phyloP scores from a whole-genome alignment of 129 eudicot species.

The Kitagawia praeruptora region DNA sequence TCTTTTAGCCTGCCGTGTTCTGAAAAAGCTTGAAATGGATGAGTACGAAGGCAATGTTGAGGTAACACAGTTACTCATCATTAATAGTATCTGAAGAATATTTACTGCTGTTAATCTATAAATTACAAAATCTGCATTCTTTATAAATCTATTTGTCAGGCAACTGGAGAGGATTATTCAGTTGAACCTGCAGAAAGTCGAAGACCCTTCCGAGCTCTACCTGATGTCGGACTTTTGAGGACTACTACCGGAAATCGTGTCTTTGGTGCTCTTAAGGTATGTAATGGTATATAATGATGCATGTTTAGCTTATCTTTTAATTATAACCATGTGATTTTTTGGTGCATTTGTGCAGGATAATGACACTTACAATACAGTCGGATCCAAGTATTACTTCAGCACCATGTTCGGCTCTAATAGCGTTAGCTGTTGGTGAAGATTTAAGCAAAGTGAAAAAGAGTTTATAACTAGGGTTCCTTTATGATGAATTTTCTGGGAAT shows the following conservation, averaged over 20 bases:
- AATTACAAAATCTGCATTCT: not conserved
- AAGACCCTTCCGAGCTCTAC: slow-evolving; percentile 94
- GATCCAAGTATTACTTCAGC: no score
- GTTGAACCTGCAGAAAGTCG: slow-evolving; percentile 95
- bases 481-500: no score
- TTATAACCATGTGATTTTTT: no score
- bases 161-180: slow-evolving; percentile 86
- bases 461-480: no score
- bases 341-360: no score
- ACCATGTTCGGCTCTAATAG: no score
- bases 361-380: no score
- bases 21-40: slow-evolving; percentile 75
- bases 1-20: slow-evolving; percentile 70
- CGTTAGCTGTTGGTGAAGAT: no score
- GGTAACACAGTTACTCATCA: slow-evolving; percentile 18
- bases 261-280: slow-evolving; percentile 95
- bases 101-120: no score
- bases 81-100: no score
- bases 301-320: no score
- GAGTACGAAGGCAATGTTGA: slow-evolving; percentile 82
- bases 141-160: slow-evolving; percentile 25
- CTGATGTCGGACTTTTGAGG: slow-evolving; percentile 85
- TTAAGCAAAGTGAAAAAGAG: no score
- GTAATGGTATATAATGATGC: not conserved
- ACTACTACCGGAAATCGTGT: slow-evolving; percentile 95